phyloP scores from a whole-genome alignment of 257 asterid genomes.

The Plectranthus barbatus region DNA sequence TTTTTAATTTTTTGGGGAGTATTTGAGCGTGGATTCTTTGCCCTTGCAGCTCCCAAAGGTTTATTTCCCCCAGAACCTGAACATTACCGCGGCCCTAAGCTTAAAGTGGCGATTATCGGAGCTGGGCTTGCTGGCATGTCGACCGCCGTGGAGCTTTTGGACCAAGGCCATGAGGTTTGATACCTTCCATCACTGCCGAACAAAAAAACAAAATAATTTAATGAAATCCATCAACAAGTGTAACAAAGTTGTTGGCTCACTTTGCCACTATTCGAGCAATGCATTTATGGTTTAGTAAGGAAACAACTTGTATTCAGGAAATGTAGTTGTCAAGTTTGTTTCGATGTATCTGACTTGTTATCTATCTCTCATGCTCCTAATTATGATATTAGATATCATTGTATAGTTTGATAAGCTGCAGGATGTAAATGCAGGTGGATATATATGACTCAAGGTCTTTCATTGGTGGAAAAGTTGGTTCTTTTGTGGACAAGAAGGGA shows the following conservation, averaged over 20 bases:
- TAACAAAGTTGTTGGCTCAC: not conserved
- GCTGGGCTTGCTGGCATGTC: conserved; percentile 99
- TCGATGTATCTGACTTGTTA: not conserved
- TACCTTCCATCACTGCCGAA: too few relatives aligned
- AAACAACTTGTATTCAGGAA: not conserved
- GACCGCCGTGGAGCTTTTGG: conserved; percentile 98
- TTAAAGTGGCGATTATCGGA: conserved; percentile 92
- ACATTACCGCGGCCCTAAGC: conserved; percentile 89
- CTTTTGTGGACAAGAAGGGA: conserved; percentile 86
- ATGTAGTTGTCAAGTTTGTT: not conserved
- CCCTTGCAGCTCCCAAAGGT: conserved; percentile 91
- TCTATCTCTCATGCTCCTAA: not conserved
- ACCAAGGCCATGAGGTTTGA: conserved; percentile 99
- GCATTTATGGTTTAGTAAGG: not conserved
- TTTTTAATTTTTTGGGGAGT: not conserved
- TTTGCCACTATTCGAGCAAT: not conserved
- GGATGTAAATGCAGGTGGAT: conserved; percentile 65
- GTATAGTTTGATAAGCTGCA: not conserved
- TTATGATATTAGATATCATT: not conserved
- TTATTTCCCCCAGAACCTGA: conserved; percentile 96
- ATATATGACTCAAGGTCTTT: conserved; percentile 83
- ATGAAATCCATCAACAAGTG: not conserved
- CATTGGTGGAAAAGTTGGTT: conserved; percentile 99
- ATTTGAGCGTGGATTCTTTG: conserved; percentile 11
- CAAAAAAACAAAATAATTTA: too few relatives aligned